A percentile compares a stretch with the other conserved stretches of the same genome.
Evolutionary conservation across 371 early-diverging fungal species (phyloP).

Genomic region (Mortierella sp.): DNA sequence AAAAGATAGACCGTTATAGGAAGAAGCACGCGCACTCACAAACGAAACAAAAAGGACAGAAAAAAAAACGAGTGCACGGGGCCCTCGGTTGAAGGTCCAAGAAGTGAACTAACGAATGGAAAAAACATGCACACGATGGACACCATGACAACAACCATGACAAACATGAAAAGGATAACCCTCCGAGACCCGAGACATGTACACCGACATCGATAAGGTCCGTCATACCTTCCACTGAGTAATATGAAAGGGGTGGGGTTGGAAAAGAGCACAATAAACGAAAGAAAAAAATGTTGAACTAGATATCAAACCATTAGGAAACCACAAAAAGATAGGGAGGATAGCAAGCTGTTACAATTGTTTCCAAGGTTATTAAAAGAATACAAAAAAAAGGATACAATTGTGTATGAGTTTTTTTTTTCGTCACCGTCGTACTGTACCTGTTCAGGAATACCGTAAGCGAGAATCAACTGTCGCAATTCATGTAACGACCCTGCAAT

Average conservation of each 20-base stretch:
- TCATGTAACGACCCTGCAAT: conserved; percentile 46
- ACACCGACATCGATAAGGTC: neutral
- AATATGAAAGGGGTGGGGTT: neutral
- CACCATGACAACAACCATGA: neutral
- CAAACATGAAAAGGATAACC: neutral
- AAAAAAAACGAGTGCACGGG: conserved; percentile 12
- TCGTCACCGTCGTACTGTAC: conserved; percentile 21
- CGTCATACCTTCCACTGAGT: neutral
- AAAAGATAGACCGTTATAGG: conserved; percentile 11
- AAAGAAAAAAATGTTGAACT: neutral
- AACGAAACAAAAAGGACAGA: neutral
- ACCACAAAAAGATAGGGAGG: neutral
- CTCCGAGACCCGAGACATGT: neutral
- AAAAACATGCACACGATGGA: neutral
- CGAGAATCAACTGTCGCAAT: conserved; percentile 47
- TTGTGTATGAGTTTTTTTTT: neutral
- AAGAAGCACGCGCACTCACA: conserved; percentile 1
- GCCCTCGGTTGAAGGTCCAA: conserved; percentile 6
- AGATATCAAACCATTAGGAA: too few species aligned
- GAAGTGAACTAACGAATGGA: conserved; percentile 2
- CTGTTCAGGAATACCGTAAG: conserved; percentile 54
- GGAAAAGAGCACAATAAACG: neutral
- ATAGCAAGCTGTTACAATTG: conserved; percentile 2
- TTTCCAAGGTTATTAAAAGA: conserved; percentile 8
- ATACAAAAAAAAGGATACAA: conserved; percentile 19